These are phyloP conservation scores for Colletotrichum sp. DNA, from an alignment of 2,329 filamentous ascomycete species.

Conservation along the genomic window DNA sequence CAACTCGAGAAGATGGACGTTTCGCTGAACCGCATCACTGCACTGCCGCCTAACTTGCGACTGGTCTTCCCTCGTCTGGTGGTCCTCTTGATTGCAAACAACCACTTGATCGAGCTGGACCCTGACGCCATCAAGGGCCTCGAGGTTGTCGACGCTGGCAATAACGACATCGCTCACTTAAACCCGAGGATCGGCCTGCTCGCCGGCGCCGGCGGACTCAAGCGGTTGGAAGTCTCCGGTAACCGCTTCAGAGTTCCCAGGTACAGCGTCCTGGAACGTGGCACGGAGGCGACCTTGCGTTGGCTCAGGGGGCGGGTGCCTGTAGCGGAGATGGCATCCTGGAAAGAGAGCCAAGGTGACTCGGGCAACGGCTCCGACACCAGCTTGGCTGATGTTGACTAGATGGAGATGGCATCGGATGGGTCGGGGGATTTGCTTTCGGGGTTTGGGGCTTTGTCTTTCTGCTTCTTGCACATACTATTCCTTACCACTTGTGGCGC, in stretches of 20 bases:
- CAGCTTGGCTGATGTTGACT: constrained; percentile 32
- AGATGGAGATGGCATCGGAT: background rate
- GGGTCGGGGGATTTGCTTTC: background rate
- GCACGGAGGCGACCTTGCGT: constrained; percentile 81
- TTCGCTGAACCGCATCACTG: constrained; percentile 79
- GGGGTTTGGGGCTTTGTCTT: background rate
- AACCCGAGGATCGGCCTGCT: constrained; percentile 83
- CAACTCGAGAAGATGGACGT: constrained; percentile 79
- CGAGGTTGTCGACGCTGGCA: constrained; percentile 77
- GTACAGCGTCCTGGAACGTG: constrained; percentile 83
- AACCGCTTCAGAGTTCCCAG: constrained; percentile 90
- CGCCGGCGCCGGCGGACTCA: constrained; percentile 62
- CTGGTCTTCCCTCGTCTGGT: constrained; percentile 72
- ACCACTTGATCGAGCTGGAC: constrained; percentile 75
- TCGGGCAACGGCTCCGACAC: constrained; percentile 29
- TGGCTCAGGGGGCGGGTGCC: constrained; percentile 83
- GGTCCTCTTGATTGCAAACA: constrained; percentile 78
- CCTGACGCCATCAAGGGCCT: constrained; percentile 78
- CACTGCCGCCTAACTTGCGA: constrained; percentile 68
- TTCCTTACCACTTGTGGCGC: background rate
- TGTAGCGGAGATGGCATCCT: constrained; percentile 61
- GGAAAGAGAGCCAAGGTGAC: constrained; percentile 52
- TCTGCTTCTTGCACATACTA: constrained; percentile 17
- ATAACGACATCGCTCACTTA: constrained; percentile 84
- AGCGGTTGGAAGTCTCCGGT: constrained; percentile 78